Evolutionary conservation across 192 early-diverging fungal genomes (phyloP), one percentile per base, ranked within the genome.

Genomic region (Backusella parvicylindrica): DNA sequence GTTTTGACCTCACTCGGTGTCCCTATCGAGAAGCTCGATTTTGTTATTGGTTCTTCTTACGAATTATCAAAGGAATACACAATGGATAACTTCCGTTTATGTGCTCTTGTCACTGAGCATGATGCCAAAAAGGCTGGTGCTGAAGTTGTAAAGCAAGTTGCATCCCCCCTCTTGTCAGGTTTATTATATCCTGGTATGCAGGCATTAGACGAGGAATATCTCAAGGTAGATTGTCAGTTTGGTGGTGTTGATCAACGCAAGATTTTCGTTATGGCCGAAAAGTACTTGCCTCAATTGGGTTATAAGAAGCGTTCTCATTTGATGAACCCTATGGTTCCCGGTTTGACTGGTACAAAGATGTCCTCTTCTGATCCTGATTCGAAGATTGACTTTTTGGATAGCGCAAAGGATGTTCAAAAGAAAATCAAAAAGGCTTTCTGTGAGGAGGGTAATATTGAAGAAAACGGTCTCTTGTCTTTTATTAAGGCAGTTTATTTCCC

Each of bases 221-320:
- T 99, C 47, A 85, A 89, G 30, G 94, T 95, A 23, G 98, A 99
- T 80, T 92, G 91, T 50, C 98, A 99, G 84, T 96, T 94, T 81
- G 98, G 98, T 35, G 98, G 98, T 50, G 93, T 97, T 9, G 98
- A 99, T 84, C 98, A 99, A 85, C 94, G 98, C 83, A 99, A 99
- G 91, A 99, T 99, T 81, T 99, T 99, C 83, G 92, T 94, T 6
- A 92, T 96, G 86, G 98, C 98, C 28, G 95, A 97, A 85, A 96
- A 97, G 84, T 94, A 96, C 86, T 78, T 99, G 73, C 98, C 98
- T 47, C 79, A 86, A 32, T 83, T 99, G 16, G 98, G 97, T 33
- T 99, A 97, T 88, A 92, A 94, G 80, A 99, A 99, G 85, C 93
- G 98, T 50, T 88, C 93, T 37, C 98, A 99, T 80, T 86, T 99